Evolutionary conservation across 78 protist species (phyloP), one percentile per base, ranked within the genome.

Genomic region (Anaeramoeba ignava): DNA sequence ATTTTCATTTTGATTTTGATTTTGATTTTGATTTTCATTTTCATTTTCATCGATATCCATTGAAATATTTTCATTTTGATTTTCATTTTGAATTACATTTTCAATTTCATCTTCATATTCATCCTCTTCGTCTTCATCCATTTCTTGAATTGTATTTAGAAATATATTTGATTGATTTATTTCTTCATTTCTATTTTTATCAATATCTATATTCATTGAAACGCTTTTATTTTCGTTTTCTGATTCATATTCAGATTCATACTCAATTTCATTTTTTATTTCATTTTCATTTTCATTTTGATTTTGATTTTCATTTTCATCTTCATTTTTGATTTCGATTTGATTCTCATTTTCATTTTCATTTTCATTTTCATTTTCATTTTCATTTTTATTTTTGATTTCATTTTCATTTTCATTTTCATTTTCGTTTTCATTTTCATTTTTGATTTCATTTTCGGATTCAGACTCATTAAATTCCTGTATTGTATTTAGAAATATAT

Each of bases 201-300:
- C 17, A 8, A 54, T 54, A 17, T 54, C 17, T 17, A 54, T 54
- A 54, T 54, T 54, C 17, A 27, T 8, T 27, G 8, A 27, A 8
- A 54, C 17, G 73, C 17, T 54, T 54, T 54, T 17, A 54, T 54
- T 8, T 54, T 54, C 73, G 17, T 54, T 8, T 54, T 54, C 17
- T 8, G 73, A 54, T 54, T 54, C 73, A 54, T 54, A 54, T 54
- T 54, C 73, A 17, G 73, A 54, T 54, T 54, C 73, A 54, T 54
- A 17, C 17, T 54, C 17, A 17, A 17, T 8, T 54, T 54, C 73
- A 54, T 54, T 27, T 54, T 54, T 54, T 8, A 17, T 8, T 54
- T 54, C 73, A 54, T 54, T 27, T 54, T 54, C 36, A 54, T 54
- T 54, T 54, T 54, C 36, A 17, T 17, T 54, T 54, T 8, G 73